These are phyloP conservation scores for Truncatella angustata DNA, from an alignment of 2,329 filamentous ascomycete species.

Conservation along the genomic window DNA sequence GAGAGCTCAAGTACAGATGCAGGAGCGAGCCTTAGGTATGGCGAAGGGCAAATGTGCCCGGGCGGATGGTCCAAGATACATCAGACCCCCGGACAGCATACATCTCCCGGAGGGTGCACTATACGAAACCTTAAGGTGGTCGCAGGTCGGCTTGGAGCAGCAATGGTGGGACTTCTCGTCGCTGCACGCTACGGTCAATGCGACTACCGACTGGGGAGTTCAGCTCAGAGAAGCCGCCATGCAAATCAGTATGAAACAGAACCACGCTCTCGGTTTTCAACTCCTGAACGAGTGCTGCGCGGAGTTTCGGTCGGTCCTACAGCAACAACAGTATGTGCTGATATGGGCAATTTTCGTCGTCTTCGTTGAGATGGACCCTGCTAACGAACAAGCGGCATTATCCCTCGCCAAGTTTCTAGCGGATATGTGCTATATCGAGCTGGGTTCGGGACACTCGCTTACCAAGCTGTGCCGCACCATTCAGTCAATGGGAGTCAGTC, in stretches of 20 bases:
- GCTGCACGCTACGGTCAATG: not conserved
- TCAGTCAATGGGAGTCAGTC: not conserved
- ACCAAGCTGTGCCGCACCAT: not conserved
- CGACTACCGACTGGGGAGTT: not conserved
- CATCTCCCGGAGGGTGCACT: not conserved
- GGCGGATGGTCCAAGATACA: not conserved
- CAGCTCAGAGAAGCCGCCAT: not conserved
- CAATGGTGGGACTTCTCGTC: not conserved
- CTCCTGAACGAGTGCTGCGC: not conserved
- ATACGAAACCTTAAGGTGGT: not conserved
- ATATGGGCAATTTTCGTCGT: not conserved
- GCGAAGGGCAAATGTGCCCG: not conserved
- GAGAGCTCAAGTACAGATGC: too few species aligned
- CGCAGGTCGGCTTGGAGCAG: not conserved
- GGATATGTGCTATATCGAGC: not conserved
- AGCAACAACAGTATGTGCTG: not conserved
- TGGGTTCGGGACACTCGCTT: not conserved
- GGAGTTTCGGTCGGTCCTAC: not conserved
- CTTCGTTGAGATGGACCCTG: not conserved
- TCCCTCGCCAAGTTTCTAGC: not conserved
- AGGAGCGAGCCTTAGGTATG: too few species aligned
- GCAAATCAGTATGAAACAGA: not conserved
- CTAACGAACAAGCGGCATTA: not conserved
- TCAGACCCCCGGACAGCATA: not conserved
- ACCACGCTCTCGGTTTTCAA: not conserved